Evolutionary conservation across 2,329 filamentous ascomycete species (phyloP), one percentile per base, ranked within the genome.

Genomic region (Aspergillus sp.): DNA sequence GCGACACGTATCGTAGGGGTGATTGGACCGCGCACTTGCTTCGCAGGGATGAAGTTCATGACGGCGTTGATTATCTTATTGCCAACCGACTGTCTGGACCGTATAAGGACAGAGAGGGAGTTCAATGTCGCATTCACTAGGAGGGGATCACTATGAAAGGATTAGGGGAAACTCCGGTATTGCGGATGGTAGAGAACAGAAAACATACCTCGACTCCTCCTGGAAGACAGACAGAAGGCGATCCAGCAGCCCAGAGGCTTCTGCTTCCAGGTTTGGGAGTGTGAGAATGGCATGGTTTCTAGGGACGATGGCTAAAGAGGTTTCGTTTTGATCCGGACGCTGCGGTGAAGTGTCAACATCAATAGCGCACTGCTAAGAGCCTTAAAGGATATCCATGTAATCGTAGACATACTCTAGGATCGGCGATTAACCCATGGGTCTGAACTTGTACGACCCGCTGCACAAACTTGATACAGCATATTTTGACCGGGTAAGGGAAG

Each of bases 401-500:
- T 36, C 17, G 26, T 24, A 51, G 56, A 77, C 83, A 71, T 82
- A 96, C 90, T 77, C 90, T 85, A 61, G 89, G 88, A 67, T 97
- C 93, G 51, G 84, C 79, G 60, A 89, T 88, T 53, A 87, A 76
- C 44, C 90, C 90, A n/a, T 87, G 85, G 10, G 90, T 96, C 73
- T 99, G 93, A 16, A 91, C 89, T 60, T 96, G 82, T 42, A 99
- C 88, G 42, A 97, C 90, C 58, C 90, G 86, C 75, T 99, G 93
- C 35, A 90, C 87, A 71, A 99, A 99, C 73, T 99, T 99, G 80
- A 97, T 87, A 76, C 94, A 97, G 78, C 91, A 95, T 70, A 97
- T 87, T 63, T 87, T 87, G 57, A 97, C 83, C 2, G 90, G 87
- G 11, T 87, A 81, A 13, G 83, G 76, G 16, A 89, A 86, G 41